Evolutionary conservation across 306 rosid species (phyloP).

Genomic region (Vigna trinervia): DNA sequence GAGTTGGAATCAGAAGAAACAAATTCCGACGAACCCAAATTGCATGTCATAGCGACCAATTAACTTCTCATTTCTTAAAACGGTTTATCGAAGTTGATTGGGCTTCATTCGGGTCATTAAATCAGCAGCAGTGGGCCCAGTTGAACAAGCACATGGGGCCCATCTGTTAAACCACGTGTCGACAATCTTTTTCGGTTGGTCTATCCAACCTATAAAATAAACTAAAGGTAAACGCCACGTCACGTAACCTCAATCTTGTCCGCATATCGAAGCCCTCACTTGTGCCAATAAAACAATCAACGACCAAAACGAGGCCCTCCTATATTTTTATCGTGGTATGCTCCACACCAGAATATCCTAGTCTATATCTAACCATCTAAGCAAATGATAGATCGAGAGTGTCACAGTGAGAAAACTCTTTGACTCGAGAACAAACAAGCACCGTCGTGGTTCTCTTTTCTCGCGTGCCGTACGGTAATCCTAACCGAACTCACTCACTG

Average conservation of each 20-base stretch:
- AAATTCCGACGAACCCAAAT: too few relatives aligned
- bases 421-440: not conserved
- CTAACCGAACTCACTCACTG: not conserved
- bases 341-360: not conserved
- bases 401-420: not conserved
- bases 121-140: not conserved
- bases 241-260: not conserved
- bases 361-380: not conserved
- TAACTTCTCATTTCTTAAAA: not conserved
- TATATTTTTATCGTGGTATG: not conserved
- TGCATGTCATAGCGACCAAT: too few relatives aligned
- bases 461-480: conserved; percentile 31
- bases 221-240: not conserved
- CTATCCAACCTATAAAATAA: not conserved
- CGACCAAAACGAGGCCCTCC: not conserved
- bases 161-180: not conserved
- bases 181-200: not conserved
- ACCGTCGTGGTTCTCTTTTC: conserved; percentile 24
- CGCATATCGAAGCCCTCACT: not conserved
- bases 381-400: not conserved
- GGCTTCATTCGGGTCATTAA: not conserved
- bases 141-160: not conserved
- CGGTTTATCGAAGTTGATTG: not conserved
- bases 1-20: too few relatives aligned
- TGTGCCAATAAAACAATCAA: not conserved